phyloP scores from a whole-genome alignment of 2,329 filamentous ascomycete species.

The Pyrenophora tritici-repentis region DNA sequence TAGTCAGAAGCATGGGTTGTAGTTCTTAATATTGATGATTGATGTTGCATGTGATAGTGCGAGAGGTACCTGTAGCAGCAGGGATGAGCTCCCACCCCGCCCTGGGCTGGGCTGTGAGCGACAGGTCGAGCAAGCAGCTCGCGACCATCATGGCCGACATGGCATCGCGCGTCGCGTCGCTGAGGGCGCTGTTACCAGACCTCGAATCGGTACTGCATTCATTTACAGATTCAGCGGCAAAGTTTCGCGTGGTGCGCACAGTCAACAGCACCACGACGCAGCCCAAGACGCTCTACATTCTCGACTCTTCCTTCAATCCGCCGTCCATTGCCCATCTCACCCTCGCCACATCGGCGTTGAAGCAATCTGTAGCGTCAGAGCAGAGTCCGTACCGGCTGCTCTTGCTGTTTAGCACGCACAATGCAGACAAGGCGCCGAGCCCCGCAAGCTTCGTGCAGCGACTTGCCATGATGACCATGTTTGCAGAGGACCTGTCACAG shows the following conservation, averaged over 20 bases:
- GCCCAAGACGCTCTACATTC: conserved; percentile 60
- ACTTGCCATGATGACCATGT: conserved; percentile 72
- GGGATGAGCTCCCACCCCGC: no score
- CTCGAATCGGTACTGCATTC: conserved; percentile 39
- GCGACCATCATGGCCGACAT: conserved; percentile 28
- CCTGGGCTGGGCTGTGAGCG: no score
- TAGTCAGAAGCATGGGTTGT: no score
- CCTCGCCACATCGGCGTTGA: conserved; percentile 60
- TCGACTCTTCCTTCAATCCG: conserved; percentile 71
- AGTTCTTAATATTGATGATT: no score
- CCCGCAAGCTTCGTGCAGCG: conserved; percentile 71
- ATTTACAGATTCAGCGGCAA: conserved; percentile 40
- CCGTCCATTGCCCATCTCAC: conserved; percentile 64
- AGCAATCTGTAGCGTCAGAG: conserved; percentile 41
- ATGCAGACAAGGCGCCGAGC: conserved; percentile 68
- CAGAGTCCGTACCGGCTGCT: conserved; percentile 55
- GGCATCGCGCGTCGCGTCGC: conserved; percentile 32
- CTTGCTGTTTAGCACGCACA: conserved; percentile 66
- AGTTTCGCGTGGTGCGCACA: conserved; percentile 44
- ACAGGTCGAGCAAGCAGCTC: no score
- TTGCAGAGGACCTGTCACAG: conserved; percentile 61
- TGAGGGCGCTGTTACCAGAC: conserved; percentile 39
- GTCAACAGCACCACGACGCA: conserved; percentile 38
- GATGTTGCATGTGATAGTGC: no score
- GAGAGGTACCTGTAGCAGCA: no score